Base-by-base conservation (phyloP, 2,329 filamentous ascomycete genomes). In the Hymenoscyphus scutula region DNA sequence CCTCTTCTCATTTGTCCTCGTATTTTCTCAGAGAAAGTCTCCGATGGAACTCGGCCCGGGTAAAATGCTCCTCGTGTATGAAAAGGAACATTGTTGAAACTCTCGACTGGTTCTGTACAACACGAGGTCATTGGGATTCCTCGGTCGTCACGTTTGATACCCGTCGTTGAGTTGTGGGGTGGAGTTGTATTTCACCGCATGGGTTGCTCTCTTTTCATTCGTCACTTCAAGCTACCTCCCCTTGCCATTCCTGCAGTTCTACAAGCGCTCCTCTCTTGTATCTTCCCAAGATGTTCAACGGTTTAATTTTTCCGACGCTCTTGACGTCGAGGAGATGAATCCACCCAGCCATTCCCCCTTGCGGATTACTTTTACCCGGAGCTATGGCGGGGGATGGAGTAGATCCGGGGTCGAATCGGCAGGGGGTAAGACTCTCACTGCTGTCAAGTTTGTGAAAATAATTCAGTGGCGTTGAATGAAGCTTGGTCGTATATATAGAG, bases 271-370 rank as follows among this genome's bases (percentile, higher is more conserved):
- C 53, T 61, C 53, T 57, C 59, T 25, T 51, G 45, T 19, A 23
- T 51, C 19, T 13, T 51, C 5, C 7, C 25, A 7, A 25, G 8
- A 48, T 23, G n/a, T 8, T 30, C 23, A 27, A 41, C 60, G 60
- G 60, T 59, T 11, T 59, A 32, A 62, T 58, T 62, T 59, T 62
- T 59, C 60, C 60, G 60, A 51, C 29, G n/a, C 23, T 29, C 55
- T 58, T 41, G 30, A 38, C n/a, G 19, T 23, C 15, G 19, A 45
- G 23, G 3, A 23, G 23, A 7, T 8, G 45, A 48, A 17, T 48
- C 38, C 56, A 25, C 41, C 56, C 56, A 58, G 48, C 56, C 56
- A 48, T 23, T n/a, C 56, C 34, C 56, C 56, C 38, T 41, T 27
- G 19, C 25, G 11, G n/a, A 29, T 51, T 51, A 19, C 19, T 25